Conservation (phyloP, 202 grass and related monocot species). For the Cymbopogon flexuosus region DNA sequence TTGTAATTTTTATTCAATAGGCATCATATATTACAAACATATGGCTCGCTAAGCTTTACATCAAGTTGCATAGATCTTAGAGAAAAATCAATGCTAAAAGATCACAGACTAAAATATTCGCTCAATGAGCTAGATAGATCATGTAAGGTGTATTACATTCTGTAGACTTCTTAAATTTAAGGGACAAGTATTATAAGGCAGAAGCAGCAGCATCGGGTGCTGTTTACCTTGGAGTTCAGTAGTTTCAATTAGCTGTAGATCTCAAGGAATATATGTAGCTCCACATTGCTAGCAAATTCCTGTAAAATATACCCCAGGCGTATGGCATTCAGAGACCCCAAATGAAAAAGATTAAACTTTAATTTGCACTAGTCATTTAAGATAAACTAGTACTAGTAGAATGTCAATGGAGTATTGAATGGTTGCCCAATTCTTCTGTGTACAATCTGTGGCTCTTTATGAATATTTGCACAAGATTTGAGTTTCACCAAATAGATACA, state of each 20-base stretch:
- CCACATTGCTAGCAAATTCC: not conserved
- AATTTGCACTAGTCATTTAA: not conserved
- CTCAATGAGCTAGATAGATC: not conserved
- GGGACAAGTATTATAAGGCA: not conserved
- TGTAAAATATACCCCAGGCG: not conserved
- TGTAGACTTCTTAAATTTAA: not conserved
- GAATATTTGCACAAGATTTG: not conserved
- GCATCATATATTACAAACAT: not conserved
- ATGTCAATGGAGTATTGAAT: not conserved
- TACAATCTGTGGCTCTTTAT: not conserved
- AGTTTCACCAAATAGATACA: not conserved
- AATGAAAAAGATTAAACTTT: not conserved
- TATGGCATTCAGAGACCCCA: not conserved
- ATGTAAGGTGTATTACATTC: not conserved
- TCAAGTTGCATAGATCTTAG: not conserved
- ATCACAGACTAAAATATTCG: not conserved
- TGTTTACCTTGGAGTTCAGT: not conserved
- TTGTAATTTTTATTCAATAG: not conserved
- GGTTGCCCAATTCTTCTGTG: not conserved
- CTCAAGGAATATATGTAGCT: not conserved
- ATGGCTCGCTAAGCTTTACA: not conserved
- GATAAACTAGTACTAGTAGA: not conserved
- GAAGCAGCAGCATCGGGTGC: not conserved
- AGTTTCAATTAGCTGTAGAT: not conserved
- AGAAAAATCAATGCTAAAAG: not conserved